Base-by-base conservation (phyloP, 2,329 filamentous ascomycete genomes). In the Phialophora macrospora region DNA sequence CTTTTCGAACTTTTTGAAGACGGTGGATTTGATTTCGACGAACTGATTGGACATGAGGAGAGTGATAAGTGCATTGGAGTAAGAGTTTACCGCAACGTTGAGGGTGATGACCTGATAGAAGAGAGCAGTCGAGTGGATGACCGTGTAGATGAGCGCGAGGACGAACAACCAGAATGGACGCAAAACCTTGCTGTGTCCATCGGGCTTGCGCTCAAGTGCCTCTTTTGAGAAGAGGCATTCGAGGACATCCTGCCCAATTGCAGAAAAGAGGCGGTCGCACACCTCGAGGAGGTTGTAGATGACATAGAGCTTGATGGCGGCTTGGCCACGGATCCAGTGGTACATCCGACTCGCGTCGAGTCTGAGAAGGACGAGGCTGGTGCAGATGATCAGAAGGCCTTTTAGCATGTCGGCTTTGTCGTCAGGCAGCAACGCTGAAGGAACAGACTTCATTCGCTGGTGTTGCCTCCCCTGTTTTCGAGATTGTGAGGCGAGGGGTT, bases 1-100 rank as follows among this genome's bases (percentile, higher is more conserved):
- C 77, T 97, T 98, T 73, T 99, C 95, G 69, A 98, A 96, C 67
- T 94, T 95, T 81, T 99, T 98, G 83, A 99, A 99, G 0, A 99
- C 96, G 0, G 93, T 96, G 67, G 92, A 92, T 75, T 99, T 99
- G 82, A 99, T 97, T 80, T 99, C 95, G 51, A 99, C 95, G 73
- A 99, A 99, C 75, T 99, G 96, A 75, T 98, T 99, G 6, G 93
- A 97, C 75, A 99, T 87, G 1, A 99, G 83, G 0, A 99, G 85
- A 0, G 95, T 97, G 38, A 99, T 83, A 4, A 99, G 82, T 0
- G 95, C 94, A 74, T 99, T 99, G 0, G 93, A 97, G 78, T 99
- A 99, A 0, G 94, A 97, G 78, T 99, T 99, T 72, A 99, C 94
- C 0, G 95, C 95, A 3, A 99, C 96, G 70, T 99, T 99, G 61